Evolutionary conservation across 257 asterid genomes (phyloP), one percentile per base, ranked within the genome.

Genomic region (Misopates orontium): DNA sequence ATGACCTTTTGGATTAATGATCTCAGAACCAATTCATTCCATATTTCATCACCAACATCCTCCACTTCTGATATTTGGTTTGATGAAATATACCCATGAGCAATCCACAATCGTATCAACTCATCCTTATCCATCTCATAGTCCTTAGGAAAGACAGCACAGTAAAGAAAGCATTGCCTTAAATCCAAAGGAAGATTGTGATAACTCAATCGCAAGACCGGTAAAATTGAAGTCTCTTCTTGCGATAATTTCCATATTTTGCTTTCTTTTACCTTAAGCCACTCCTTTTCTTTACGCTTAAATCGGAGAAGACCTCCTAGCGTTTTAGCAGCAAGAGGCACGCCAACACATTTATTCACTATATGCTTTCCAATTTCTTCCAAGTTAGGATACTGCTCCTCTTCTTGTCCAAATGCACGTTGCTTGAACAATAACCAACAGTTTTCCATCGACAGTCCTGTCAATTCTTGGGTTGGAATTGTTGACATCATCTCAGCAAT

Each of bases 111-210:
- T 31, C 1, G 22, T 28, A 78, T 68, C 53, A 75, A 2, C 22
- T 67, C 68, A 11, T 71, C 60, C 50, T 28, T 71, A 0, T 16
- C 10, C 23, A 79, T 54, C 13, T 1, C 1, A 16, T 31, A 17
- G 40, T 68, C 73, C 50, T 75, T 79, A 0, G 71, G 78, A 48
- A 71, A 79, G 10, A 72, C 49, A 7, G 80, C 66, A 64, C 77
- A 78, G 61, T 78, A 78, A 12, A 71, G 71, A 71, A 78, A 78
- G 32, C 80, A 71, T 5, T 45, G 77, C 54, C 80, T 74, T 50
- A 67, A 22, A 14, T 19, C 40, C n/a, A 67, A 48, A 17, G 79
- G 73, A 39, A 77, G 78, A 22, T 77, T 72, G 42, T 69, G 75
- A 60, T 77, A 78, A 59, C 85, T 73, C 52, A 74, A 67, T 12